phyloP scores from a whole-genome alignment of 805 yeast species.

The Kodamaea nitidulidarum region DNA sequence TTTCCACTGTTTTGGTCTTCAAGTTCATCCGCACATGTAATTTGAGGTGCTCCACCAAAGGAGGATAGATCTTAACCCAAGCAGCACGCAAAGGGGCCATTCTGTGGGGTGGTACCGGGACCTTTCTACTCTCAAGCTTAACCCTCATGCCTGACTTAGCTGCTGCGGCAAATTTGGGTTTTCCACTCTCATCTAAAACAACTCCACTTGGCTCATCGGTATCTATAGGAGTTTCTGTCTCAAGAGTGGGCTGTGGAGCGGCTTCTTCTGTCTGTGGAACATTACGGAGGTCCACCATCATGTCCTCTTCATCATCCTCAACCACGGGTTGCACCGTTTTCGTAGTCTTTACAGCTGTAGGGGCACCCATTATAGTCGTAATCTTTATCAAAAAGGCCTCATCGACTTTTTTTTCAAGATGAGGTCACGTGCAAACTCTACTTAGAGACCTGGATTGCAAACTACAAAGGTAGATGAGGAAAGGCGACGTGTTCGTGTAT shows the following conservation, averaged over 20 bases:
- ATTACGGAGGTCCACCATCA: slow-evolving; percentile 42
- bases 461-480: too few species aligned
- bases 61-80: slow-evolving; percentile 95
- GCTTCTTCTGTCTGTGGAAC: slow-evolving; percentile 26
- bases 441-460: too few species aligned
- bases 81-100: slow-evolving; percentile 86
- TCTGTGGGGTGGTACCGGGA: slow-evolving; percentile 95
- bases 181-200: slow-evolving; percentile 80
- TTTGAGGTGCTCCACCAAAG: slow-evolving; percentile 90
- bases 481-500: neutral
- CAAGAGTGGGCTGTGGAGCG: slow-evolving; percentile 10
- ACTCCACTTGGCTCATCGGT: slow-evolving; percentile 31
- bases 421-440: neutral
- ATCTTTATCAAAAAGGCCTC: slow-evolving; percentile 1
- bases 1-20: slow-evolving; percentile 80
- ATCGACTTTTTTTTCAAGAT: slow-evolving; percentile 3
- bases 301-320: slow-evolving; percentile 40
- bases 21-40: slow-evolving; percentile 95
- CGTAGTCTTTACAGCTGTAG: slow-evolving; percentile 20
- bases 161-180: slow-evolving; percentile 79
- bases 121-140: slow-evolving; percentile 81
- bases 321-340: slow-evolving; percentile 4
- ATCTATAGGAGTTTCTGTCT: slow-evolving; percentile 2
- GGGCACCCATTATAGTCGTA: slow-evolving; percentile 41
- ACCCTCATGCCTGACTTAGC: slow-evolving; percentile 59